Percentiles rank a stretch among this genome's conserved stretches.
Conservation (phyloP, 805 yeast species). For the Candida adriatica region DNA sequence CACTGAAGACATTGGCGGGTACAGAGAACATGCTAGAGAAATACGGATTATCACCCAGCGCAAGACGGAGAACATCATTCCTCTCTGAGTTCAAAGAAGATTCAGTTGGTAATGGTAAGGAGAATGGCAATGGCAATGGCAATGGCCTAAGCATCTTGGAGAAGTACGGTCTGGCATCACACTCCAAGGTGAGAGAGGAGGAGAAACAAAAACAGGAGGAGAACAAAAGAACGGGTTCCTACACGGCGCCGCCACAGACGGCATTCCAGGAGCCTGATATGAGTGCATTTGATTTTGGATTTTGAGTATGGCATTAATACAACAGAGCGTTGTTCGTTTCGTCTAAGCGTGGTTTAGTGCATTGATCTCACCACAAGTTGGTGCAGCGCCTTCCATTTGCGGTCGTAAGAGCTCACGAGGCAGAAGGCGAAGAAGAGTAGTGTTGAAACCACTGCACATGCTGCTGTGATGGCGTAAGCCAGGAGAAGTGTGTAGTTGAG, state of each 20-base stretch:
- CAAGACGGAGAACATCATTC: conserved; percentile 18
- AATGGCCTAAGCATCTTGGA: conserved; percentile 20
- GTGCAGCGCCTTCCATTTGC: conserved; percentile 16
- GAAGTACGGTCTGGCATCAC: conserved; percentile 23
- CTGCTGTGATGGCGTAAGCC: conserved; percentile 6
- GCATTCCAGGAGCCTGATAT: conserved; percentile 69
- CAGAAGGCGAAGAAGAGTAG: conserved; percentile 16
- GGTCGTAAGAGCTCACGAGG: conserved; percentile 16
- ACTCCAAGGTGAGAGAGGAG: conserved; percentile 13
- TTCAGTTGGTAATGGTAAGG: neutral
- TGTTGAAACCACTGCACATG: conserved; percentile 11
- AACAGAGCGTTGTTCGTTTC: too few relatives aligned
- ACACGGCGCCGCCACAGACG: conserved; percentile 38
- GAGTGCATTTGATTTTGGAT: conserved; percentile 60
- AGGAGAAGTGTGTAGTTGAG: conserved; percentile 5
- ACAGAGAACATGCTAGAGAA: conserved; percentile 14
- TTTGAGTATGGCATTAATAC: too few relatives aligned
- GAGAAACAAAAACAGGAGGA: conserved; percentile 7
- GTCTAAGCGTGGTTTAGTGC: too few relatives aligned
- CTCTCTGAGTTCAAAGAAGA: conserved; percentile 4
- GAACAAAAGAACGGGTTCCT: conserved; percentile 5
- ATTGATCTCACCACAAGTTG: conserved; percentile 5
- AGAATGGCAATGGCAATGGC: neutral
- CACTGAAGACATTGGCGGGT: conserved; percentile 5
- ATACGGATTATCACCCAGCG: conserved; percentile 21